phyloP scores from a whole-genome alignment of 2,329 filamentous ascomycete species.

The Simplicillium sp. region DNA sequence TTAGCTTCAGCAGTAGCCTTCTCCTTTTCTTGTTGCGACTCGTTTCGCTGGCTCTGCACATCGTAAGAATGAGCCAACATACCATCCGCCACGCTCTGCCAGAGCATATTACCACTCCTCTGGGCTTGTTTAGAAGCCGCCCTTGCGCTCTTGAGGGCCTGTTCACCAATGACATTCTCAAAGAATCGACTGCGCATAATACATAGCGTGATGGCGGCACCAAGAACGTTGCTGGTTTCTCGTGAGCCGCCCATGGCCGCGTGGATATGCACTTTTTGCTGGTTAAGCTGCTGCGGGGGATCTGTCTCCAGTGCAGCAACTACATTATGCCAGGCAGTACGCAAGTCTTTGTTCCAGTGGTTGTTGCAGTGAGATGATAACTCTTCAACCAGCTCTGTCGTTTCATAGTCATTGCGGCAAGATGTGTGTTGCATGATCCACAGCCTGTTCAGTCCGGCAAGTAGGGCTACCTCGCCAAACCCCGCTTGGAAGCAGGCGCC shows the following conservation, averaged over 20 bases:
- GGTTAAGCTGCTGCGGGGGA: slow-evolving; percentile 57
- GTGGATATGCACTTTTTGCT: slow-evolving; percentile 71
- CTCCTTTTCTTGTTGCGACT: slow-evolving; percentile 29
- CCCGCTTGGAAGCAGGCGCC: slow-evolving; percentile 35
- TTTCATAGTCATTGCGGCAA: slow-evolving; percentile 47
- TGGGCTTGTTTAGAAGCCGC: slow-evolving; percentile 60
- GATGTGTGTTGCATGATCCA: slow-evolving; percentile 60
- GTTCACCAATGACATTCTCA: slow-evolving; percentile 70
- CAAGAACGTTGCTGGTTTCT: slow-evolving; percentile 63
- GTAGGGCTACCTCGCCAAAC: slow-evolving; percentile 54
- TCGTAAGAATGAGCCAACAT: slow-evolving; percentile 70
- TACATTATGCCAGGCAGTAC: slow-evolving; percentile 68
- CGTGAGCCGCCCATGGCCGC: slow-evolving; percentile 62
- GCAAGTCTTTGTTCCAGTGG: slow-evolving; percentile 66
- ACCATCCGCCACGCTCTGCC: slow-evolving; percentile 72
- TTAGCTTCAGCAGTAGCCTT: slow-evolving; percentile 31
- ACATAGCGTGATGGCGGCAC: slow-evolving; percentile 73
- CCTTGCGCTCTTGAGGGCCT: slow-evolving; percentile 66
- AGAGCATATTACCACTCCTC: slow-evolving; percentile 61
- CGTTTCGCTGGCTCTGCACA: slow-evolving; percentile 52
- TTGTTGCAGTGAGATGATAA: slow-evolving; percentile 58
- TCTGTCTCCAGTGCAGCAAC: slow-evolving; percentile 56
- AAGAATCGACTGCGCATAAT: slow-evolving; percentile 82
- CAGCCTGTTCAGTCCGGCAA: slow-evolving; percentile 58
- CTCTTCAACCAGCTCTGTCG: slow-evolving; percentile 51